Conservation (phyloP, 169 alveolate species). For the Miamiensis avidus region DNA sequence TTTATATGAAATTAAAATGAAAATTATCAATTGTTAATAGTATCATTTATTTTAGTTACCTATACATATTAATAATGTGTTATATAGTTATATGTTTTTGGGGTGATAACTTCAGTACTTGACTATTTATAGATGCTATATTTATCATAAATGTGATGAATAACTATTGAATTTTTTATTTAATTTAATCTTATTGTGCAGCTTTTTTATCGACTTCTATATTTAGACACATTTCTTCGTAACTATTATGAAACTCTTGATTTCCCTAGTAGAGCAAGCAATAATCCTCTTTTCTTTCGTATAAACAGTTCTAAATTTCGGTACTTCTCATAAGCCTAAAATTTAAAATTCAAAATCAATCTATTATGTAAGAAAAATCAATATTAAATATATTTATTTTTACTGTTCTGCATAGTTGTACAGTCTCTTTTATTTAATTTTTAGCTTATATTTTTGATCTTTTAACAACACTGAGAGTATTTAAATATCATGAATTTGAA, state of each 20-base stretch:
- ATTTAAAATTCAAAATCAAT: no score
- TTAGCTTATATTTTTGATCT: neutral
- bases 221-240: neutral
- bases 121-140: neutral
- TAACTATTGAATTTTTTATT: no score
- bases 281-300: neutral
- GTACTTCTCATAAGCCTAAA: neutral
- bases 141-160: neutral
- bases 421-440: neutral
- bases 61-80: no score
- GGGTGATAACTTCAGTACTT: neutral
- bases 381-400: no score
- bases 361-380: neutral
- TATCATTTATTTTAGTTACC: no score
- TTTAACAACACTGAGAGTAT: neutral
- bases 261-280: neutral
- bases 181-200: neutral
- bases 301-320: no score
- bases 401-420: neutral
- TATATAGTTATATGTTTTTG: neutral
- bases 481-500: neutral
- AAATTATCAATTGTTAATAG: no score
- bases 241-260: no score
- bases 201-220: neutral
- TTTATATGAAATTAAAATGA: no score